A percentile compares a stretch with the other conserved stretches of the same genome.
These are phyloP conservation scores for Phycomyces blakesleeanus DNA, from an alignment of 192 early-diverging fungal species.

Conservation along the genomic window DNA sequence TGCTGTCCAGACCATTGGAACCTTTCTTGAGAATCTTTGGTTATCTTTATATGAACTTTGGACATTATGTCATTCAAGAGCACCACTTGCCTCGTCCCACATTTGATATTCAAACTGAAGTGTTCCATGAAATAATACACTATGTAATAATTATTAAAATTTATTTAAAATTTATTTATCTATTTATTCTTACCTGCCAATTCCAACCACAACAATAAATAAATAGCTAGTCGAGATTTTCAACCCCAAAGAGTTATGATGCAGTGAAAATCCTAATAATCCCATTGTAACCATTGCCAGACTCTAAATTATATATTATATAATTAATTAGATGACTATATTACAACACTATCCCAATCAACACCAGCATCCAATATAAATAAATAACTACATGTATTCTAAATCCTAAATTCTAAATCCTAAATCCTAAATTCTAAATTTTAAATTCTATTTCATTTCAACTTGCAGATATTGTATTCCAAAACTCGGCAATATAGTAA, in stretches of 20 bases:
- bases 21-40: conserved; percentile 4
- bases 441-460: too few species aligned
- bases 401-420: too few species aligned
- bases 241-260: conserved; percentile 23
- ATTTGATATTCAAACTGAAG: conserved; percentile 31
- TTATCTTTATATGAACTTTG: conserved; percentile 3
- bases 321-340: too few species aligned
- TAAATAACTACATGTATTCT: too few species aligned
- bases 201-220: conserved; percentile 27
- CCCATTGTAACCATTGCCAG: conserved; percentile 25
- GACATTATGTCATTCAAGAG: neutral
- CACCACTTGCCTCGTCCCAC: conserved; percentile 30
- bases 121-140: conserved; percentile 31
- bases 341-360: too few species aligned
- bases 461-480: conserved; percentile 34
- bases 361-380: too few species aligned
- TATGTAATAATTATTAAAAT: neutral
- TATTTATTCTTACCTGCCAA: conserved; percentile 33
- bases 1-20: conserved; percentile 35
- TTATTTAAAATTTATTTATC: neutral
- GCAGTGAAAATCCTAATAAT: conserved; percentile 16
- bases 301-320: too few species aligned
- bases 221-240: conserved; percentile 21
- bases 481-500: conserved; percentile 33
- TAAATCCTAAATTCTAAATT: too few species aligned